Evolutionary conservation across 129 eudicot species (phyloP).

Genomic region (Gnaphalium uliginosum): DNA sequence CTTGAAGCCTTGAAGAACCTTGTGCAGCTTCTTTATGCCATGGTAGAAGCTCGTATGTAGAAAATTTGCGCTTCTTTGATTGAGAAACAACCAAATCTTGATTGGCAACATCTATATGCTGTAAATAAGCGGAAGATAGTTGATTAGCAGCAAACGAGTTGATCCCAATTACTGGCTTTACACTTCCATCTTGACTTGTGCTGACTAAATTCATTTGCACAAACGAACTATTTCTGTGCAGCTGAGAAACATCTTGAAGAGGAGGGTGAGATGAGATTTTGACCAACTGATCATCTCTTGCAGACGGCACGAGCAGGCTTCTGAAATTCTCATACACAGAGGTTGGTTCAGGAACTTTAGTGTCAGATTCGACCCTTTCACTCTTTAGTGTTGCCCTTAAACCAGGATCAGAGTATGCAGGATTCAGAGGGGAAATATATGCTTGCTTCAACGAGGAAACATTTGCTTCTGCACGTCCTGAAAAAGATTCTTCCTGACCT

Average conservation of each 20-base stretch:
- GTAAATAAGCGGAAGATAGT: slow-evolving; percentile 28
- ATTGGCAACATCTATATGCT: slow-evolving; percentile 28
- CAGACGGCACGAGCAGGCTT: slow-evolving; percentile 27
- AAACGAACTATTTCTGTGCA: slow-evolving; percentile 34
- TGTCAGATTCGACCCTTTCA: slow-evolving; percentile 29
- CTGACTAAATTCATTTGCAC: slow-evolving; percentile 42
- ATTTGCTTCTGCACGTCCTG: slow-evolving; percentile 35
- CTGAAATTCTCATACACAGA: slow-evolving; percentile 32
- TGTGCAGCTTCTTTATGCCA: slow-evolving; percentile 63
- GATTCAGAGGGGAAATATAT: slow-evolving; percentile 39
- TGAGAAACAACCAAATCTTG: slow-evolving; percentile 40
- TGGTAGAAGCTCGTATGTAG: slow-evolving; percentile 51
- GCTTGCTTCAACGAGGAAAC: slow-evolving; percentile 39
- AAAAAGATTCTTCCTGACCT: slow-evolving; percentile 30
- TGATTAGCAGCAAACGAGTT: slow-evolving; percentile 27
- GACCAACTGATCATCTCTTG: slow-evolving; percentile 19
- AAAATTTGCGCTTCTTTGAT: slow-evolving; percentile 64
- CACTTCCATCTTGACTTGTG: slow-evolving; percentile 41
- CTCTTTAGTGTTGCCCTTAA: slow-evolving; percentile 23
- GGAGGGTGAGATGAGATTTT: slow-evolving; percentile 35
- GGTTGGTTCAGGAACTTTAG: slow-evolving; percentile 37
- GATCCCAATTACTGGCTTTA: slow-evolving; percentile 33
- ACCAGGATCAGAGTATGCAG: slow-evolving; percentile 34
- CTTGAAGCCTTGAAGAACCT: slow-evolving; percentile 39
- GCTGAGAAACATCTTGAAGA: slow-evolving; percentile 39